A percentile compares a stretch with the other conserved stretches of the same genome.
Conservation (phyloP, 2,329 filamentous ascomycete genomes). For the Aspergillus versicolor region DNA sequence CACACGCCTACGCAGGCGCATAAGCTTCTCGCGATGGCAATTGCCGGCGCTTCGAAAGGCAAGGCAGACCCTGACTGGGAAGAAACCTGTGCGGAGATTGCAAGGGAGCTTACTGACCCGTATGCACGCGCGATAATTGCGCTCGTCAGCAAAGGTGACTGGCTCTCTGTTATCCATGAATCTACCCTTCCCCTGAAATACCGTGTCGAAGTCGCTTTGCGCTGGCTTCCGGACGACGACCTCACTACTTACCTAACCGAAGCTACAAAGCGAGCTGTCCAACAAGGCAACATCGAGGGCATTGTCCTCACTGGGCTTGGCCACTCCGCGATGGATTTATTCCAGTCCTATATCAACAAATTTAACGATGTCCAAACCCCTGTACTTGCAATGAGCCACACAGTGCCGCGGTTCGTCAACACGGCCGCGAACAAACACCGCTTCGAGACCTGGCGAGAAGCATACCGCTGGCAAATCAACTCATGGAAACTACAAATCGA, state of each 20-base stretch:
- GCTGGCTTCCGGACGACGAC: constrained; percentile 48
- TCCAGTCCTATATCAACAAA: constrained; percentile 60
- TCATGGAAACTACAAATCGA: constrained; percentile 61
- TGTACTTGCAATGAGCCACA: constrained; percentile 59
- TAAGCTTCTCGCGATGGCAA: constrained; percentile 55
- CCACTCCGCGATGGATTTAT: constrained; percentile 58
- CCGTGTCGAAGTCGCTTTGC: constrained; percentile 61
- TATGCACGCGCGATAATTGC: constrained; percentile 62
- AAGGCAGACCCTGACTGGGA: constrained; percentile 58
- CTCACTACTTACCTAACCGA: constrained; percentile 56
- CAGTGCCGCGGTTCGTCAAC: constrained; percentile 59
- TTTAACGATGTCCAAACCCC: constrained; percentile 64
- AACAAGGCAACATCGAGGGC: constrained; percentile 60
- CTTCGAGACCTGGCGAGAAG: constrained; percentile 61
- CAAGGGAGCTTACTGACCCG: constrained; percentile 60
- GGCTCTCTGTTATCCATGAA: constrained; percentile 59
- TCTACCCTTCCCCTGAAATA: constrained; percentile 59
- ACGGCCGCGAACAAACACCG: constrained; percentile 52
- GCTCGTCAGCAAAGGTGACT: constrained; percentile 60
- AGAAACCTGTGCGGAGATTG: constrained; percentile 62
- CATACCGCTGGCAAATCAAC: constrained; percentile 61
- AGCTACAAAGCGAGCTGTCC: constrained; percentile 51
- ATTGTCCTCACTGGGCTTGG: constrained; percentile 62
- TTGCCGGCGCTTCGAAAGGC: constrained; percentile 46
- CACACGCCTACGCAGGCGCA: constrained; percentile 56